Evolutionary conservation across 1,139 yeast genomes (phyloP).

Genomic region (Zygosaccharomyces pseudobailii): DNA sequence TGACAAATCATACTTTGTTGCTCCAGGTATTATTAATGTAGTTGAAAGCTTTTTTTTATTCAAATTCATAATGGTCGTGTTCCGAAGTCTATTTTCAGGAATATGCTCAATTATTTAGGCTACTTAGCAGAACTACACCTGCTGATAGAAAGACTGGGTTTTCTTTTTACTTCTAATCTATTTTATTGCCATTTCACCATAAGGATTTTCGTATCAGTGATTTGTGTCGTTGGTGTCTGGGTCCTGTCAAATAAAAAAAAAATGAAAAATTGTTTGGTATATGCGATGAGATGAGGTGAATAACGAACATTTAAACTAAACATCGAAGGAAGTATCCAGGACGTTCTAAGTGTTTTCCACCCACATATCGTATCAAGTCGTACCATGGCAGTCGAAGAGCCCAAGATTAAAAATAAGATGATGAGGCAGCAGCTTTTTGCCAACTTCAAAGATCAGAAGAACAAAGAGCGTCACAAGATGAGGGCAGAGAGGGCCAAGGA

Average conservation of each 20-base stretch:
- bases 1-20: too few species aligned
- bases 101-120: too few species aligned
- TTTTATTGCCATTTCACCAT: background rate
- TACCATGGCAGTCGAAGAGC: conserved; percentile 3
- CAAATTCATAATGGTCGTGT: too few species aligned
- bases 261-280: conserved; percentile 2
- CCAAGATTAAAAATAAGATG: conserved; percentile 63
- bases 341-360: background rate
- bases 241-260: background rate
- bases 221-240: conserved; percentile 6
- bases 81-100: too few species aligned
- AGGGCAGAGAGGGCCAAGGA: conserved; percentile 77
- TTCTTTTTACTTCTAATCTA: background rate
- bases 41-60: too few species aligned
- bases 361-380: background rate
- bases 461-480: conserved; percentile 69
- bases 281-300: conserved; percentile 7
- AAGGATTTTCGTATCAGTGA: background rate
- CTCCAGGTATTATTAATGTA: too few species aligned
- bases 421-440: conserved; percentile 76
- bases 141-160: background rate
- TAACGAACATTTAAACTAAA: background rate
- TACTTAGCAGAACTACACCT: too few species aligned
- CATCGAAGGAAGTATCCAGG: background rate
- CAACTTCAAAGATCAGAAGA: conserved; percentile 66